Base-by-base conservation (phyloP, 164 flowering plant species). In the Kalanchoe fedtschenkoi region DNA sequence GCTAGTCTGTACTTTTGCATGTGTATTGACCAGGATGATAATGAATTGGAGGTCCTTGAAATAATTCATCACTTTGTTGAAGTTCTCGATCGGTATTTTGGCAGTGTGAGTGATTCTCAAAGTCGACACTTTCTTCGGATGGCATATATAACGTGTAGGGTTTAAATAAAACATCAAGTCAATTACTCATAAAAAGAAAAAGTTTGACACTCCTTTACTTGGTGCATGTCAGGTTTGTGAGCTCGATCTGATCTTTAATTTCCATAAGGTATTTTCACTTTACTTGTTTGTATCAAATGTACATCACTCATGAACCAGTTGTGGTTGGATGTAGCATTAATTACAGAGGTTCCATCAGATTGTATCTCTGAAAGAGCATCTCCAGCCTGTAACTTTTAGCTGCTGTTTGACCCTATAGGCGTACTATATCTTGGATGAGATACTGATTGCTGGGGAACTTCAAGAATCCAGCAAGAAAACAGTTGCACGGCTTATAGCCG, bases 391-490 rank as follows among this genome's bases (percentile, higher is more conserved):
- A 42, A 2, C n/a, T 47, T 22, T 51, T 26, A 7, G 13, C n/a
- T n/a, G 22, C 8, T 9, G 19, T n/a, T n/a, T 44, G 51, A 44
- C 51, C 10, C 24, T 9, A 47, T 61, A 90, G 96, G 97, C 96
- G 8, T 91, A 88, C 69, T 88, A 82, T 63, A 82, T 88, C 65
- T 68, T 91, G 77, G 97, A 91, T 68, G 97, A 91, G 71, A 57
- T 88, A 66, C 67, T 91, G 69, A 77, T 91, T 66, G 97, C 95
- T 46, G 96, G 97, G 15, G 97, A 91, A 71, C 95, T 91, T 60
- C 97, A 91, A 75, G 97, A 88, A 65, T 79, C 97, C 0, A 91
- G 97, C 84, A 91, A 91, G 92, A 91, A 84, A 71, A 87, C 89
- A n/a, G 86, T 88, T 69, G 88, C 90, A 32, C 76, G 97, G 39